These are phyloP conservation scores for Clonostachys solani DNA, from an alignment of 2,329 filamentous ascomycete genomes.

Conservation along the genomic window DNA sequence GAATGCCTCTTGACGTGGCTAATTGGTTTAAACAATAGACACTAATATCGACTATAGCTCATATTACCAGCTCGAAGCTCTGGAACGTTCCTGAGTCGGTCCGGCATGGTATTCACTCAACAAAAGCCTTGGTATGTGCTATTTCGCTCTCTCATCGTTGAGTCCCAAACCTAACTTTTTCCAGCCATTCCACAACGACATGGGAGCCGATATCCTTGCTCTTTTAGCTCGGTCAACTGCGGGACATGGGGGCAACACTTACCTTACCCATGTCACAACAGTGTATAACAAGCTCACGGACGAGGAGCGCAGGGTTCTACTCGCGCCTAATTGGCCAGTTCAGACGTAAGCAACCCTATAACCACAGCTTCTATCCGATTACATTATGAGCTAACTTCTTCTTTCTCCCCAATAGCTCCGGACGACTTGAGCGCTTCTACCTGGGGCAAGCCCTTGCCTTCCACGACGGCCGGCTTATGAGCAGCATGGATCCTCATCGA, in stretches of 20 bases:
- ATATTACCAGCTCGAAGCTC: not conserved
- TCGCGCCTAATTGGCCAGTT: conserved; percentile 37
- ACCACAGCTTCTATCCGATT: too few relatives aligned
- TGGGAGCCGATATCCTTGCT: not conserved
- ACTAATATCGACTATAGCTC: not conserved
- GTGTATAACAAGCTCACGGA: conserved; percentile 61
- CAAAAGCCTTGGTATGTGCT: not conserved
- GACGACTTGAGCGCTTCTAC: too few relatives aligned
- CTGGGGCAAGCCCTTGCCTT: too few relatives aligned
- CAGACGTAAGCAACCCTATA: conserved; percentile 14
- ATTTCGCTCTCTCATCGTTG: not conserved
- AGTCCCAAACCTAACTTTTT: not conserved
- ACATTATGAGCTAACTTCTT: too few relatives aligned
- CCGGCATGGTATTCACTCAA: not conserved
- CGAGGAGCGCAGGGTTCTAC: conserved; percentile 53
- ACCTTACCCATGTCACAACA: conserved; percentile 32
- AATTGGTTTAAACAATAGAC: not conserved
- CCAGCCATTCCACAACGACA: not conserved
- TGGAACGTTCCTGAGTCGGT: too few relatives aligned
- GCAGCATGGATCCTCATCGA: too few relatives aligned
- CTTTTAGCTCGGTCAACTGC: not conserved
- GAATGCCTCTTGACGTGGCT: not conserved
- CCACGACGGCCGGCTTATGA: too few relatives aligned
- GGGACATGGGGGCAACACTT: not conserved
- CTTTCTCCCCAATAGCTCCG: too few relatives aligned